Percentiles rank a stretch among this genome's conserved stretches.
Conservation (phyloP, 1,284 basidiomycete genomes). For the Leccinum laetum region DNA sequence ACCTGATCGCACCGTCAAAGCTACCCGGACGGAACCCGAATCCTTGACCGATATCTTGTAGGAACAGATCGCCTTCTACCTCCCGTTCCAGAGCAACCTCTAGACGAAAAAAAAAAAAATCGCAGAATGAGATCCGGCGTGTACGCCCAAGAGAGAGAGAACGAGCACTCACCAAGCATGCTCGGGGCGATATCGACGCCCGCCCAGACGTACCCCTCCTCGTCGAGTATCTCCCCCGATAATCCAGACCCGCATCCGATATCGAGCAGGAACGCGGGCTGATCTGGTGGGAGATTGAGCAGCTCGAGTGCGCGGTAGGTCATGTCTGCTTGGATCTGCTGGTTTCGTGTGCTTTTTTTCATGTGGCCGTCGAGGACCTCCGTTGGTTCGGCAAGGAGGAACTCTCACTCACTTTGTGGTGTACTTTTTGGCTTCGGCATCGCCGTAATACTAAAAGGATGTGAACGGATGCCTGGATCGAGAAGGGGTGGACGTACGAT, state of each 20-base stretch:
- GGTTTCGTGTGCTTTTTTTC: conserved; percentile 80
- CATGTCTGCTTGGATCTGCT: conserved; percentile 98
- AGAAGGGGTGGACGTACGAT: conserved; percentile 59
- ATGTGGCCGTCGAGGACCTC: neutral
- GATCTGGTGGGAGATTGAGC: conserved; percentile 75
- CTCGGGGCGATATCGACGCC: conserved; percentile 96
- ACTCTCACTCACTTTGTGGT: conserved; percentile 77
- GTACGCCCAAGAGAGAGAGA: neutral
- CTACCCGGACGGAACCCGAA: conserved; percentile 95
- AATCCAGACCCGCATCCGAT: conserved; percentile 98
- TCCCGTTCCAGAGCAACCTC: conserved; percentile 95
- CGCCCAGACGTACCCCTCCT: conserved; percentile 93
- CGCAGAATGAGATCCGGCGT: neutral
- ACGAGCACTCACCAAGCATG: conserved; percentile 80
- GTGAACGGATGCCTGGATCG: conserved; percentile 11
- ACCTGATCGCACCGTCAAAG: conserved; percentile 99
- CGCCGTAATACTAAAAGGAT: conserved; percentile 86
- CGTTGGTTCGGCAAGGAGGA: neutral
- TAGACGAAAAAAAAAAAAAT: conserved; percentile 30
- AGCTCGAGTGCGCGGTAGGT: conserved; percentile 95
- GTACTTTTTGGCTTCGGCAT: conserved; percentile 95
- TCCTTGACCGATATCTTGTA: conserved; percentile 93
- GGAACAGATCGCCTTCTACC: conserved; percentile 90
- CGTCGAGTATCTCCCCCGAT: conserved; percentile 96
- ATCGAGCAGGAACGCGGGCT: conserved; percentile 87